phyloP scores from a whole-genome alignment of 352 stramenopile species.

The Phytopythium cucurbitacearum region DNA sequence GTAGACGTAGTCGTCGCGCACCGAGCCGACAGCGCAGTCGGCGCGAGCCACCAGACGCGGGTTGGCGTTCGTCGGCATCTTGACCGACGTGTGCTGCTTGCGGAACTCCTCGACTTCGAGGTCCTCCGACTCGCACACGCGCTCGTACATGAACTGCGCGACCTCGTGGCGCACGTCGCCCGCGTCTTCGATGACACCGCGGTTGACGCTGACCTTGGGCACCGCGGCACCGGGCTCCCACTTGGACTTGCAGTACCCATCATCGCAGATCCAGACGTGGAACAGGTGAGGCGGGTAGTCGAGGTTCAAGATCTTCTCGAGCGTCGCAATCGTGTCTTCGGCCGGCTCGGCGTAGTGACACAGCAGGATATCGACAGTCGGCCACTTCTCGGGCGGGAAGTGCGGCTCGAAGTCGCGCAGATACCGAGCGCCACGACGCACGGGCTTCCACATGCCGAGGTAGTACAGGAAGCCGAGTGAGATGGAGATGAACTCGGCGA shows the following conservation, averaged over 20 bases:
- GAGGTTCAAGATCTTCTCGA: slow-evolving; percentile 71
- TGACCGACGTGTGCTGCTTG: slow-evolving; percentile 65
- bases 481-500: slow-evolving; percentile 73
- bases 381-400: slow-evolving; percentile 66
- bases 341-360: slow-evolving; percentile 75
- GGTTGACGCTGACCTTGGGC: slow-evolving; percentile 59
- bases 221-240: slow-evolving; percentile 42
- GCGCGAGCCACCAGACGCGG: slow-evolving; percentile 39
- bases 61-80: slow-evolving; percentile 48
- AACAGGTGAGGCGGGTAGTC: slow-evolving; percentile 70
- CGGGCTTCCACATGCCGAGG: slow-evolving; percentile 76
- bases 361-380: slow-evolving; percentile 75
- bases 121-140: slow-evolving; percentile 62
- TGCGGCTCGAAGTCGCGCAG: slow-evolving; percentile 65
- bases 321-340: slow-evolving; percentile 70
- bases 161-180: slow-evolving; percentile 69
- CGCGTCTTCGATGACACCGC: slow-evolving; percentile 63
- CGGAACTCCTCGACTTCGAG: slow-evolving; percentile 71
- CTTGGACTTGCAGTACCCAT: slow-evolving; percentile 72
- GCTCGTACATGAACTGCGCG: slow-evolving; percentile 74
- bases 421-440: slow-evolving; percentile 65
- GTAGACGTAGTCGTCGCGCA: slow-evolving; percentile 72
- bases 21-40: slow-evolving; percentile 60
- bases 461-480: slow-evolving; percentile 68
- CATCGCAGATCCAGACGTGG: slow-evolving; percentile 74